Percentiles rank a stretch among this genome's conserved stretches.
phyloP scores from a whole-genome alignment of 345 rosid genomes.

The Geranium brycei region DNA sequence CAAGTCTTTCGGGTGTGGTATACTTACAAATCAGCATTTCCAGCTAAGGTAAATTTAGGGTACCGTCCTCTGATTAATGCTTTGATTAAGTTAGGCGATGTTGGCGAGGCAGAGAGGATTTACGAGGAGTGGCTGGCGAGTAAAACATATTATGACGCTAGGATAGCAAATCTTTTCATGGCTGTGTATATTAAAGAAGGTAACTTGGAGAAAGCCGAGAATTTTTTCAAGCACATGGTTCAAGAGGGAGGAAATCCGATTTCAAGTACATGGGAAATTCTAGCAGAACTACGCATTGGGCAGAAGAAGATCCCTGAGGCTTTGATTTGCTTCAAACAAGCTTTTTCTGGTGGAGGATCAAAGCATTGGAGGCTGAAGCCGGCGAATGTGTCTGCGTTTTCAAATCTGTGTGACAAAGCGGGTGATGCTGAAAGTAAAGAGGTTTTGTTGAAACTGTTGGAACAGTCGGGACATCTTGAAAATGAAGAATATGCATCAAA shows the following conservation, averaged over 20 bases:
- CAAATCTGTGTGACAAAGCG: slow-evolving; percentile 54
- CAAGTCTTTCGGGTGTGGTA: slow-evolving; percentile 72
- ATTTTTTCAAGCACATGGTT: slow-evolving; percentile 41
- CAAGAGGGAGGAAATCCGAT: slow-evolving; percentile 70
- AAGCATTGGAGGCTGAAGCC: slow-evolving; percentile 71
- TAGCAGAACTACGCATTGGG: slow-evolving; percentile 54
- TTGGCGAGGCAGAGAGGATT: slow-evolving; percentile 61
- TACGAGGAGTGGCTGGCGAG: slow-evolving; percentile 71
- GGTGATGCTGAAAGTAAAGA: slow-evolving; percentile 38
- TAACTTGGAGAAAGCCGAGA: slow-evolving; percentile 49
- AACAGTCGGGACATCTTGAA: slow-evolving; percentile 41
- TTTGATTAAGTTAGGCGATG: slow-evolving; percentile 48
- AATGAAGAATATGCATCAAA: slow-evolving; percentile 37
- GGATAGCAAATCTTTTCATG: slow-evolving; percentile 74
- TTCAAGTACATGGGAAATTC: slow-evolving; percentile 73
- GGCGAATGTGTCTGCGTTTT: slow-evolving; percentile 32
- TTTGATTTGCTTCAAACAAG: slow-evolving; percentile 49
- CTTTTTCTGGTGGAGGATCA: slow-evolving; percentile 39
- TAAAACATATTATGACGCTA: slow-evolving; percentile 62
- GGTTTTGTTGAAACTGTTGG: slow-evolving; percentile 35
- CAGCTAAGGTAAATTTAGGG: slow-evolving; percentile 66
- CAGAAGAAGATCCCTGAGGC: slow-evolving; percentile 43
- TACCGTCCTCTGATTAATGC: slow-evolving; percentile 74
- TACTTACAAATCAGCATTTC: slow-evolving; percentile 62
- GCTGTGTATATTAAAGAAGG: slow-evolving; percentile 47